Percentiles rank a stretch among this genome's conserved stretches.
phyloP scores from a whole-genome alignment of 192 early-diverging fungal genomes.

The Coemansia sp. region DNA sequence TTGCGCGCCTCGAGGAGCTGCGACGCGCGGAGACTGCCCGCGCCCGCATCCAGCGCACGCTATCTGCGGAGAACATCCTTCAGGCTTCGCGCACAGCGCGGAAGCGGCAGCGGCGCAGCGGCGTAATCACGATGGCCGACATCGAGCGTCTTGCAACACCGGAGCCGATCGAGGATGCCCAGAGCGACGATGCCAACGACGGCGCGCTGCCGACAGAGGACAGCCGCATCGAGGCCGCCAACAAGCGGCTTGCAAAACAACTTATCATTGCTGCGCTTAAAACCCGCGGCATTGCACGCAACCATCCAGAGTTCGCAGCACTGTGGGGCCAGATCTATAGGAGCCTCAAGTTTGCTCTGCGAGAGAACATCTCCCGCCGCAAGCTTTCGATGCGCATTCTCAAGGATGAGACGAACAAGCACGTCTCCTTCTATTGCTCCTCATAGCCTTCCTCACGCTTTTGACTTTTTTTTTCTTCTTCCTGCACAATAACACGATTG shows the following conservation, averaged over 20 bases:
- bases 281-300: conserved; percentile 38
- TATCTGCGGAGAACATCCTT: conserved; percentile 33
- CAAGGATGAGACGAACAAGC: conserved; percentile 44
- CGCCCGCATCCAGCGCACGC: conserved; percentile 37
- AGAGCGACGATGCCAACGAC: neutral
- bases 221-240: conserved; percentile 19
- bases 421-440: conserved; percentile 42
- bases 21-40: conserved; percentile 15
- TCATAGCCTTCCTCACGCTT: neutral
- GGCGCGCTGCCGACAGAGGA: neutral
- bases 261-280: conserved; percentile 51
- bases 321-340: conserved; percentile 55
- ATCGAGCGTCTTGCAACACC: conserved; percentile 31
- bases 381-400: conserved; percentile 28
- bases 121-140: conserved; percentile 44
- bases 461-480: neutral
- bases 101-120: conserved; percentile 7
- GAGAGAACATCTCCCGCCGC: conserved; percentile 26
- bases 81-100: conserved; percentile 12
- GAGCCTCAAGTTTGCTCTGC: conserved; percentile 53
- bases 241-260: conserved; percentile 52
- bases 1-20: conserved; percentile 21
- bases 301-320: conserved; percentile 47
- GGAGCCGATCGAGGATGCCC: neutral
- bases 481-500: neutral